A percentile compares a stretch with the other conserved stretches of the same genome.
Evolutionary conservation across 257 asterid species (phyloP).

Genomic region (Voacanga thouarsii): DNA sequence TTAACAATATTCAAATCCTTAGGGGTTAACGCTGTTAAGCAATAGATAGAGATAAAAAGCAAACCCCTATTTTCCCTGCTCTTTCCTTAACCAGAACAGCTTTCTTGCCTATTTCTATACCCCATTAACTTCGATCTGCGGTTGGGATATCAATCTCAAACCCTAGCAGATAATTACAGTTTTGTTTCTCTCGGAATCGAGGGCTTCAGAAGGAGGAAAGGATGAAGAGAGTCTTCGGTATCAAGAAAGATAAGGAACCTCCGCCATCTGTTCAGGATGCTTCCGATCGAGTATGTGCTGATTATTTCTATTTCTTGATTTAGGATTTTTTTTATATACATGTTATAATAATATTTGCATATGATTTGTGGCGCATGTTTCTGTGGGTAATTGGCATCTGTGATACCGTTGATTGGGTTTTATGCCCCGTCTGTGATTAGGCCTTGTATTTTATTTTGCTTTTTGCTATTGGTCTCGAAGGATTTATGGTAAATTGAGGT

Average conservation of each 20-base stretch:
- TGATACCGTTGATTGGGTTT: neutral
- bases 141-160: neutral
- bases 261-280: conserved; percentile 85
- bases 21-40: neutral
- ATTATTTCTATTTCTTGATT: neutral
- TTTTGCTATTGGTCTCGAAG: neutral
- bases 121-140: neutral
- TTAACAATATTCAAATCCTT: neutral
- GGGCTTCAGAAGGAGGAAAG: neutral
- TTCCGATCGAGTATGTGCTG: conserved; percentile 66
- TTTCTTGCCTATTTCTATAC: neutral
- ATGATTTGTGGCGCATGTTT: neutral
- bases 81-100: too few relatives aligned
- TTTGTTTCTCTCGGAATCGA: neutral
- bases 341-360: neutral
- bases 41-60: neutral
- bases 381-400: neutral
- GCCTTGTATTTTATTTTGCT: neutral
- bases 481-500: too few relatives aligned
- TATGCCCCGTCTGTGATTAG: neutral
- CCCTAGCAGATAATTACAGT: neutral
- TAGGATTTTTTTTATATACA: neutral
- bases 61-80: neutral
- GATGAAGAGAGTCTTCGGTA: conserved; percentile 95
- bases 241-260: conserved; percentile 87